phyloP scores from a whole-genome alignment of 2,329 filamentous ascomycete genomes.

The Phyllosticta ampelicida region DNA sequence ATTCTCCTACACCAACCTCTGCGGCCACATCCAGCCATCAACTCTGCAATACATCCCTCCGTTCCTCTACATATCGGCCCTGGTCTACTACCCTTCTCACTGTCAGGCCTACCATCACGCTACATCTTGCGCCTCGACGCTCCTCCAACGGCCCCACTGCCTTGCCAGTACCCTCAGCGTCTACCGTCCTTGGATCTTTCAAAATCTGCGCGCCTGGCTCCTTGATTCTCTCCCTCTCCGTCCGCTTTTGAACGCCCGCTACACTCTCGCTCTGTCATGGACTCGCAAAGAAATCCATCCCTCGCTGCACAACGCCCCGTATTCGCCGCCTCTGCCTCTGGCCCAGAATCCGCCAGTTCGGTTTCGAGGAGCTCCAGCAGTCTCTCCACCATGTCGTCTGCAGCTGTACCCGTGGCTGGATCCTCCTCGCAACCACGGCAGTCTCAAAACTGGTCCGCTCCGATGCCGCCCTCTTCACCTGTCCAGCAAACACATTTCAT shows the following conservation, averaged over 20 bases:
- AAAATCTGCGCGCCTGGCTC: not conserved
- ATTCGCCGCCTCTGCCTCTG: not conserved
- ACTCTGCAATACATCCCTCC: no score
- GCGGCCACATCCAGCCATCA: not conserved
- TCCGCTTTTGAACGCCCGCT: not conserved
- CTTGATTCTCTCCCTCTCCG: not conserved
- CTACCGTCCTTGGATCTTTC: not conserved
- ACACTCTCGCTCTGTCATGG: not conserved
- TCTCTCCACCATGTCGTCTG: conserved; percentile 26
- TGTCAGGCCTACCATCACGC: not conserved
- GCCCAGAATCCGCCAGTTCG: conserved; percentile 16
- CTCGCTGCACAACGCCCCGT: conserved; percentile 8
- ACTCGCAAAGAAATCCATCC: conserved; percentile 1
- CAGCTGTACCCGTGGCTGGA: conserved; percentile 13
- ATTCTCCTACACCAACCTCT: not conserved
- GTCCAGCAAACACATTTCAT: conserved; percentile 24
- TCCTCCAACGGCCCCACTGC: not conserved
- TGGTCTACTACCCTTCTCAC: not conserved
- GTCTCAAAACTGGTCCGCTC: conserved; percentile 2
- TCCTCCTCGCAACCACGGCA: conserved; percentile 4
- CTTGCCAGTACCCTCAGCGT: not conserved
- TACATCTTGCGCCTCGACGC: not conserved
- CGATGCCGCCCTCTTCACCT: conserved; percentile 23
- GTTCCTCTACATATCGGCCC: not conserved
- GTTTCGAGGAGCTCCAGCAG: conserved; percentile 34